Percentiles rank a stretch among this genome's conserved stretches.
Evolutionary conservation across 805 yeast genomes (phyloP).

Genomic region (Spathaspora hagerdaliae): DNA sequence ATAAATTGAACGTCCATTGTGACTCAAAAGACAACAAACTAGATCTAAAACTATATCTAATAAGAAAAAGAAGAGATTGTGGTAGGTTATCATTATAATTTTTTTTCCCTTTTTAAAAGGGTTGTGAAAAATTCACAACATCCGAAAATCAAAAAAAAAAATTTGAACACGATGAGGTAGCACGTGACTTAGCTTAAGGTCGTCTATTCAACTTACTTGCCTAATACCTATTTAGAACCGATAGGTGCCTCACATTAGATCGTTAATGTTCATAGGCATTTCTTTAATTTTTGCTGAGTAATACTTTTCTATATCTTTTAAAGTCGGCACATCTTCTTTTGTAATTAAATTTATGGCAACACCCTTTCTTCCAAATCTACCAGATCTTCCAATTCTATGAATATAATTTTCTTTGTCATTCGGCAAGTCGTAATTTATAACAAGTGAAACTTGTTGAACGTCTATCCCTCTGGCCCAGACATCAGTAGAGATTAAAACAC

Average conservation of each 20-base stretch:
- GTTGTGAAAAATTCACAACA: too few species aligned
- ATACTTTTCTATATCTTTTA: conserved; percentile 72
- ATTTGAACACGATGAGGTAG: too few species aligned
- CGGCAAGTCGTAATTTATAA: conserved; percentile 93
- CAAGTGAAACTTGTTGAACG: conserved; percentile 95
- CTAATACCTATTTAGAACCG: too few species aligned
- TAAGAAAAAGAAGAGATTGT: too few species aligned
- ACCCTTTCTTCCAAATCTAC: conserved; percentile 98
- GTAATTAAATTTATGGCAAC: conserved; percentile 95
- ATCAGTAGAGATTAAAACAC: conserved; percentile 94
- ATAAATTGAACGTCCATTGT: conserved; percentile 69
- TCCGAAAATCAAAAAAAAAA: too few species aligned
- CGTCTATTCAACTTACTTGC: too few species aligned
- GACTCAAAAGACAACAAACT: too few species aligned
- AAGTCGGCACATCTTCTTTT: conserved; percentile 64
- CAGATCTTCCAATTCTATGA: conserved; percentile 97
- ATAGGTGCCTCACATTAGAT: conserved; percentile 10
- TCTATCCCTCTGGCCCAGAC: conserved; percentile 98
- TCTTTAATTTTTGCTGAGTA: conserved; percentile 73
- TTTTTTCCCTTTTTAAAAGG: too few species aligned
- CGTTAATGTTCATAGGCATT: conserved; percentile 73
- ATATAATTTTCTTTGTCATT: conserved; percentile 90
- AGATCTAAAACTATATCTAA: too few species aligned
- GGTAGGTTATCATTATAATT: too few species aligned
- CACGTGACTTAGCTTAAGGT: too few species aligned